Evolutionary conservation across 1,284 basidiomycete species (phyloP), one percentile per base, ranked within the genome.

Genomic region (Xanthoconium separans): DNA sequence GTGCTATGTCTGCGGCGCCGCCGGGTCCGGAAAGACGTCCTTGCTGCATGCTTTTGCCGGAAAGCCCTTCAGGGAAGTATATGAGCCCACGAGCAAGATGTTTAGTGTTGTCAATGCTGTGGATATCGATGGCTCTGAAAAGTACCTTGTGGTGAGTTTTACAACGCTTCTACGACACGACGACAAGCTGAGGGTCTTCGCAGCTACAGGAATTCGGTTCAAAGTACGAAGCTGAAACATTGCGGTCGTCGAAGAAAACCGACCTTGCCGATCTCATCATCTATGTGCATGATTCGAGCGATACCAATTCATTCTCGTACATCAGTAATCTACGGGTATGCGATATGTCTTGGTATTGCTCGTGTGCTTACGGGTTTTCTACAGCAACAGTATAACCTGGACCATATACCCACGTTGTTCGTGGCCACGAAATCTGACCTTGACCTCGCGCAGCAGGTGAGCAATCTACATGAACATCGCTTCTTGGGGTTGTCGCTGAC

Each of bases 371-470:
- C 49, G 39, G 13, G 44, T 31, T 24, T 55, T 51, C 47, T 56
- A 30, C 72, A 96, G 91, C 95, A 98, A 90, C 94, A 96, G 81
- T 97, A 98, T 71, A 93, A 85, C 59, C 77, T 96, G 34, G 93
- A 98, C 70, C 88, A 93, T 69, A 91, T 97, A 69, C 95, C 96
- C 11, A 93, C 91, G 27, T 77, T 98, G 27, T 98, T 98, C 69
- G 94, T 99, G n/a, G 96, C 97, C 13, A 99, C 96, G 33, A 99
- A 99, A 75, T 95, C 94, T 9, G 96, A 99, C 70, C 81, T 98
- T 36, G 96, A 99, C 73, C 85, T 98, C 43, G 96, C 96, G 16
- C 84, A 95, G 65, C 94, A 96, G 80, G 91, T 89, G 54, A 61
- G 78, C 41, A 39, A 20, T 50, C 54, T 40, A 50, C 58, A 47